Base-by-base conservation (phyloP, 768 basidiomycete genomes). In the Kwoniella sp. region DNA sequence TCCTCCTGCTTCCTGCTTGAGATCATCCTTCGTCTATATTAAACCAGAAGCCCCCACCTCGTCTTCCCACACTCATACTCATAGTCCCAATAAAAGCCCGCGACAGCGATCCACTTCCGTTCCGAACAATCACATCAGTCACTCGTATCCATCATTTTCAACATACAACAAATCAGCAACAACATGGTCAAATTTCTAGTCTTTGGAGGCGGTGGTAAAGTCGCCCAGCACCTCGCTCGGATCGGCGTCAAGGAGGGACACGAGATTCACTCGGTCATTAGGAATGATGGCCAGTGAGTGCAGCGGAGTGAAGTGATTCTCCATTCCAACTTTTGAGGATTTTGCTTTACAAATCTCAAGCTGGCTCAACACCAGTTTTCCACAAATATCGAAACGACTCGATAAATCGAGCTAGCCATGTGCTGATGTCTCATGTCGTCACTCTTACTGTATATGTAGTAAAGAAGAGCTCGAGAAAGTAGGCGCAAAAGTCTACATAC, bases 251-350 rank as follows among this genome's bases (percentile, higher is more conserved):
- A 80, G 7, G 57, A 65, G 30, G 77, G 75, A 5, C 82, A 85
- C 68, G 64, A 74, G 15, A 83, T 88, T 27, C 83, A 83, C 22
- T 87, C 86, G 8, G 82, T 88, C 53, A 85, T 88, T 59, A 84
- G 87, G 47, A 81, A 81, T 57, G 55, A 80, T 22, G 79, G 76
- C 0, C 86, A 88, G 77, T 78, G 50, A 56, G 77, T 74, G 0
- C 19, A 25, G 22, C 40, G 6, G 6, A 6, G 46, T 6, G 46
- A 47, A 19, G 19, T 22, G 46, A 47, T 22, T 7, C n/a, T n/a
- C n/a, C n/a, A n/a, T n/a, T n/a, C n/a, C n/a, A n/a, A n/a, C n/a
- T n/a, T n/a, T n/a, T n/a, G n/a, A n/a, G n/a, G n/a, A n/a, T n/a
- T n/a, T n/a, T n/a, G n/a, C n/a, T n/a, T n/a, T n/a, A n/a, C n/a